phyloP scores from a whole-genome alignment of 768 basidiomycete species.

The Coprinellus aureogranulatus region DNA sequence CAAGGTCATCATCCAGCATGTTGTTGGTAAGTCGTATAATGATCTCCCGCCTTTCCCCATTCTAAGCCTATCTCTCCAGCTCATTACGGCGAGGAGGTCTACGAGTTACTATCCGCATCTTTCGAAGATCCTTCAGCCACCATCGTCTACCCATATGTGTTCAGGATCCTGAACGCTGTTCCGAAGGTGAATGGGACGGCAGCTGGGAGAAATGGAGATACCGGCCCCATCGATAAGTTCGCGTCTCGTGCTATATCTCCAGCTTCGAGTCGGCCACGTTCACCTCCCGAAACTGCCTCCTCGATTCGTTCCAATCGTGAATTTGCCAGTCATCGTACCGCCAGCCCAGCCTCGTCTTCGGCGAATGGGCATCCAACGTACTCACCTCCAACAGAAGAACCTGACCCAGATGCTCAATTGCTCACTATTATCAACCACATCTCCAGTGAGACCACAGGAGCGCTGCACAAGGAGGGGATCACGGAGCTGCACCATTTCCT shows the following conservation, averaged over 20 bases:
- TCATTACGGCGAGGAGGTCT: conserved; percentile 84
- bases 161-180: conserved; percentile 80
- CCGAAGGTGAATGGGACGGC: conserved; percentile 41
- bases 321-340: conserved; percentile 59
- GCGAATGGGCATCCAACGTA: conserved; percentile 51
- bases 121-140: conserved; percentile 98
- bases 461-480: conserved; percentile 90
- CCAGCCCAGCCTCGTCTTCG: conserved; percentile 66
- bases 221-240: conserved; percentile 7
- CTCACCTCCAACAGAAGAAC: conserved; percentile 65
- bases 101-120: conserved; percentile 83
- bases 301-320: conserved; percentile 51
- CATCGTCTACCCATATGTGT: conserved; percentile 94
- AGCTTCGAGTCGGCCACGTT: conserved; percentile 66
- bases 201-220: conserved; percentile 31
- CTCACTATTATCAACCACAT: conserved; percentile 82
- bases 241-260: conserved; percentile 48
- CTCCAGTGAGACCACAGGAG: conserved; percentile 84
- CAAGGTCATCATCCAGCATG: conserved; percentile 97
- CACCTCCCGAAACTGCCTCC: conserved; percentile 61
- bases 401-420: conserved; percentile 83
- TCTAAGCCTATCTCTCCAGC: conserved; percentile 38
- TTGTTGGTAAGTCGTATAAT: conserved; percentile 70
- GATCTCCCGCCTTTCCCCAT: neutral
- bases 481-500: conserved; percentile 92